Evolutionary conservation across 441 rosid species (phyloP).

Genomic region (Metrosideros polymorpha): DNA sequence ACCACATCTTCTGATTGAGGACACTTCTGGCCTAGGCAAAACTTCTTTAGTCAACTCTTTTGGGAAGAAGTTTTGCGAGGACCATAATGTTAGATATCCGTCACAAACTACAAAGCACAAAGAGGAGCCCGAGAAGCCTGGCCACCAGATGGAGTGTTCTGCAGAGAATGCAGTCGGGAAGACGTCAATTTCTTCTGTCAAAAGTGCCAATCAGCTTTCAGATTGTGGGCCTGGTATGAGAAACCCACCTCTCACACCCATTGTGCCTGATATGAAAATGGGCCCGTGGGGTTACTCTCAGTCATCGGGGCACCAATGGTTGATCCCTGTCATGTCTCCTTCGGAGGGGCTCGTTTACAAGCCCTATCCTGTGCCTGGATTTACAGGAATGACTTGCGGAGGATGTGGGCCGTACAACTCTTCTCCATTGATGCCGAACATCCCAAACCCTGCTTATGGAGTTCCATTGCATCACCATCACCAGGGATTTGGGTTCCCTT

Average conservation of each 20-base stretch:
- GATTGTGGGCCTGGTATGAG: not conserved
- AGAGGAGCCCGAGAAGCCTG: not conserved
- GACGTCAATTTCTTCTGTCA: not conserved
- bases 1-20: conserved; percentile 5
- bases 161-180: conserved; percentile 8
- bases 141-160: conserved; percentile 1
- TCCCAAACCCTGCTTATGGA: not conserved
- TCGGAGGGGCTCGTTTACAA: conserved; percentile 9
- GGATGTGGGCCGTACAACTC: not conserved
- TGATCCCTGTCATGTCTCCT: conserved; percentile 7
- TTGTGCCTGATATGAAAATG: not conserved
- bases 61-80: not conserved
- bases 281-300: not conserved
- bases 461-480: not conserved
- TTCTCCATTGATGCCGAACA: not conserved
- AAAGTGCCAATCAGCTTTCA: not conserved
- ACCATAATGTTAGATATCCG: not conserved
- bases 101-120: not conserved
- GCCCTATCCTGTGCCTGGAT: conserved; percentile 2
- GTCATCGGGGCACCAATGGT: not conserved
- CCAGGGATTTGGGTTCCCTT: not conserved
- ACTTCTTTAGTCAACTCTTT: not conserved
- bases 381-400: not conserved
- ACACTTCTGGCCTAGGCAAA: not conserved
- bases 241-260: not conserved